These are phyloP conservation scores for Aspergillus unguis DNA, from an alignment of 2,329 filamentous ascomycete species.

Conservation along the genomic window DNA sequence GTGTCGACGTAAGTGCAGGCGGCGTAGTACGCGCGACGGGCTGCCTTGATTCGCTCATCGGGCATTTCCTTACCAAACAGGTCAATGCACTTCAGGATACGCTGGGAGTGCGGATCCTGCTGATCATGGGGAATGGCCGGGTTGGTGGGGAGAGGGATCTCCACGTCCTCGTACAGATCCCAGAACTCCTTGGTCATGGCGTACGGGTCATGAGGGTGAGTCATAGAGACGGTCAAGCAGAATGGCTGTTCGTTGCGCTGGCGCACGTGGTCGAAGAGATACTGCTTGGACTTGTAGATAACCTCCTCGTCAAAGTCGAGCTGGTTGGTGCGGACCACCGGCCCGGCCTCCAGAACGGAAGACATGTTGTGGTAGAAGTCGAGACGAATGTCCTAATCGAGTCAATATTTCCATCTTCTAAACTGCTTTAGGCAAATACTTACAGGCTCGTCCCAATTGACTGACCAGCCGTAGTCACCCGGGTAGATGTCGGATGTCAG, in stretches of 20 bases:
- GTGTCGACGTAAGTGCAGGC: conserved; percentile 93
- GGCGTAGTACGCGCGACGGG: conserved; percentile 85
- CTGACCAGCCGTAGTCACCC: conserved; percentile 88
- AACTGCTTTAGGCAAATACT: conserved; percentile 16
- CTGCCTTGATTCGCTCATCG: conserved; percentile 80
- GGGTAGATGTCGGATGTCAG: conserved; percentile 96
- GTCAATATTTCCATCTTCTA: conserved; percentile 13
- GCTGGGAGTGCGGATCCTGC: conserved; percentile 82
- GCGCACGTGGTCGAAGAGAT: conserved; percentile 86
- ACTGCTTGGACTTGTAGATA: conserved; percentile 86
- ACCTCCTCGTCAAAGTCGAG: conserved; percentile 95
- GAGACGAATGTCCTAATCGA: conserved; percentile 54
- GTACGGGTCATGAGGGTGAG: conserved; percentile 92
- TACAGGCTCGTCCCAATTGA: conserved; percentile 88
- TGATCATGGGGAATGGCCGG: conserved; percentile 70
- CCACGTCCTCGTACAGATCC: conserved; percentile 85
- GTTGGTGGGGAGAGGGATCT: conserved; percentile 78
- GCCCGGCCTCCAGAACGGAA: conserved; percentile 84
- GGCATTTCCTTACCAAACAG: conserved; percentile 80
- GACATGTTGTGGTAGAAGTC: conserved; percentile 98
- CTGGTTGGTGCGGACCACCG: conserved; percentile 88
- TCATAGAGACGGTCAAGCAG: conserved; percentile 85
- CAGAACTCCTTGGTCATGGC: conserved; percentile 92
- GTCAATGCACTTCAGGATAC: conserved; percentile 81
- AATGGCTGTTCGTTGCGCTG: conserved; percentile 75